These are phyloP conservation scores for Clathrus columnatus DNA, from an alignment of 768 basidiomycete species.

Conservation along the genomic window DNA sequence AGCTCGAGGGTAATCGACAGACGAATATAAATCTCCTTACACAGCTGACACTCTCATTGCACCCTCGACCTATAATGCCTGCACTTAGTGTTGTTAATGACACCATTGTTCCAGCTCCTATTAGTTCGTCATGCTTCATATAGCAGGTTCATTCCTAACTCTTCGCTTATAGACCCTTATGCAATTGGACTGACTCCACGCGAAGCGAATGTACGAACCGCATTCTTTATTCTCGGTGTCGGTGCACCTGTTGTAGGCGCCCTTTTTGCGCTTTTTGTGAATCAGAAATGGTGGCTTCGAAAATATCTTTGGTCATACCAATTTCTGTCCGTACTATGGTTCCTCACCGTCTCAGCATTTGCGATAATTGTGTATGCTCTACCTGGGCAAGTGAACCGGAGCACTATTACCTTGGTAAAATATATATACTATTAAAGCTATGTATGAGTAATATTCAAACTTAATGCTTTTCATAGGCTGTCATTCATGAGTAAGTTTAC, in stretches of 20 bases:
- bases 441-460: too few species aligned
- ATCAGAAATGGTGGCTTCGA: neutral
- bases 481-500: conserved; percentile 4
- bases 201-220: conserved; percentile 43
- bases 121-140: neutral
- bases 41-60: too few species aligned
- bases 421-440: neutral
- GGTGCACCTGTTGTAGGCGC: conserved; percentile 1
- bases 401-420: conserved; percentile 4
- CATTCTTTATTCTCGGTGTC: conserved; percentile 1
- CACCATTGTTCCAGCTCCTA: neutral
- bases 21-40: too few species aligned
- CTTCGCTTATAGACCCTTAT: neutral
- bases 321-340: conserved; percentile 1
- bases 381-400: neutral
- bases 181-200: conserved; percentile 38
- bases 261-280: neutral
- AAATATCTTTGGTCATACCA: conserved; percentile 1
- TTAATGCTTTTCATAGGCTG: neutral
- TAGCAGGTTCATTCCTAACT: neutral
- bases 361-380: conserved; percentile 2
- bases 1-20: too few species aligned
- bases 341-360: conserved; percentile 1
- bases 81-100: conserved; percentile 1
- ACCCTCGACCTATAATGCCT: neutral